Evolutionary conservation across 805 yeast species (phyloP), one percentile per base, ranked within the genome.

Genomic region (Lipomyces starkeyi): DNA sequence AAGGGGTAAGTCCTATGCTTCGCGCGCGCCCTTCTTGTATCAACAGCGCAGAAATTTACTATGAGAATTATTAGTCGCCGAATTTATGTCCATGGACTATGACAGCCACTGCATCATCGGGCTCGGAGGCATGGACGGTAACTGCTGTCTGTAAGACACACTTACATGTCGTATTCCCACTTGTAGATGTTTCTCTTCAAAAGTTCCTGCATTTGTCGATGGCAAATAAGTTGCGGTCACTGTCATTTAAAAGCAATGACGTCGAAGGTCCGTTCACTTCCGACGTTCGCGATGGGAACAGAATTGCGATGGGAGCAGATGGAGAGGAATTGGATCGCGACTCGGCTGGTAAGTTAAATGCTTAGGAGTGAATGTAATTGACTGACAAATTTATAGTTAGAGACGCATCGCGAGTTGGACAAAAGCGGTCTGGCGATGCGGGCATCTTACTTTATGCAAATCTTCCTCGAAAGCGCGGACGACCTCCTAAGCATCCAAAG

Each of bases 401-500:
- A n/a, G 56, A 22, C n/a, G 32, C 27, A 20, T 43, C 49, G 49
- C 49, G 49, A n/a, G 20, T n/a, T 17, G 49, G 22, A 43, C 22
- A 43, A 43, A 43, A 7, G 22, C 49, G 20, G 49, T 43, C 49
- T 3, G 11, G 9, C 9, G 49, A n/a, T n/a, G 22, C 20, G 5
- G 49, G n/a, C 49, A 17, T 17, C 9, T 17, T 43, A n/a, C 49
- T 43, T 43, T 43, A 43, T n/a, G 49, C 49, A n/a, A 43, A 43
- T 43, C 2, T 6, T 43, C 20, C 20, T 43, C 49, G 34, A 22
- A n/a, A 53, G n/a, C 29, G 34, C 17, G 56, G 56, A 27, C 27
- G 56, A 53, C 56, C 56, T 8, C n/a, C 56, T 2, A 53, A 25
- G 32, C 56, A 53, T 53, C 56, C 14, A 53, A 27, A 17, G 32